Evolutionary conservation across 306 rosid genomes (phyloP).

Genomic region (Urtica urens): DNA sequence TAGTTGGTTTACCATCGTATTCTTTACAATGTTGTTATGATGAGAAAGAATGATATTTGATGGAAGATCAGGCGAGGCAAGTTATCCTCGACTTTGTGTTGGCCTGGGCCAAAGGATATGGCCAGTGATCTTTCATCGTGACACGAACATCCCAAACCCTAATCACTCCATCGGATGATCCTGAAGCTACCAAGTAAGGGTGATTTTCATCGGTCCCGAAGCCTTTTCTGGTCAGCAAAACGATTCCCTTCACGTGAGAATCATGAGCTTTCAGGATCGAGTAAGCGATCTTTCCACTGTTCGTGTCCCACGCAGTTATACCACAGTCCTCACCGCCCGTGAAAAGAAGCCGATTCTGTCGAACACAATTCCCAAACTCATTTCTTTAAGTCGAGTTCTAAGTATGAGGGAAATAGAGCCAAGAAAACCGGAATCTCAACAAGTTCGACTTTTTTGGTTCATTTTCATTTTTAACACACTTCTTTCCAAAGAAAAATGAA

Average conservation of each 20-base stretch:
- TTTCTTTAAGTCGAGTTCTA: too few species aligned
- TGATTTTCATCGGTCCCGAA: conserved; percentile 40
- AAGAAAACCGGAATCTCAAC: too few species aligned
- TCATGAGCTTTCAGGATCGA: conserved; percentile 64
- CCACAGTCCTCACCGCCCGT: conserved; percentile 75
- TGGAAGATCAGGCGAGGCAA: conserved; percentile 74
- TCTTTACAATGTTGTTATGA: too few species aligned
- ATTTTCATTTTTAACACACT: too few species aligned
- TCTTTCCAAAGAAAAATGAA: too few species aligned
- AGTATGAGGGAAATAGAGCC: too few species aligned
- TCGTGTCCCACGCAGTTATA: conserved; percentile 76
- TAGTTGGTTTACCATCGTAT: too few species aligned
- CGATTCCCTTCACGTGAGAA: conserved; percentile 76
- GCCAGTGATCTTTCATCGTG: conserved; percentile 48
- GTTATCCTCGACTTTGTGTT: conserved; percentile 74
- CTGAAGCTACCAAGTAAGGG: conserved; percentile 68
- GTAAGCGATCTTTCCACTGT: conserved; percentile 65
- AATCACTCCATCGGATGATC: conserved; percentile 77
- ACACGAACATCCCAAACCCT: conserved; percentile 90
- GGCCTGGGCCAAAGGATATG: conserved; percentile 63
- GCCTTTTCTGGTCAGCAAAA: conserved; percentile 31
- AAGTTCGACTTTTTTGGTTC: too few species aligned
- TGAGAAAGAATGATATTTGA: conserved; percentile 43
- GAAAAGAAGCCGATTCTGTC: conserved; percentile 66
- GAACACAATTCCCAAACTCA: too few species aligned